Evolutionary conservation across 768 basidiomycete genomes (phyloP).

Genomic region (Leccinum ochraceum): DNA sequence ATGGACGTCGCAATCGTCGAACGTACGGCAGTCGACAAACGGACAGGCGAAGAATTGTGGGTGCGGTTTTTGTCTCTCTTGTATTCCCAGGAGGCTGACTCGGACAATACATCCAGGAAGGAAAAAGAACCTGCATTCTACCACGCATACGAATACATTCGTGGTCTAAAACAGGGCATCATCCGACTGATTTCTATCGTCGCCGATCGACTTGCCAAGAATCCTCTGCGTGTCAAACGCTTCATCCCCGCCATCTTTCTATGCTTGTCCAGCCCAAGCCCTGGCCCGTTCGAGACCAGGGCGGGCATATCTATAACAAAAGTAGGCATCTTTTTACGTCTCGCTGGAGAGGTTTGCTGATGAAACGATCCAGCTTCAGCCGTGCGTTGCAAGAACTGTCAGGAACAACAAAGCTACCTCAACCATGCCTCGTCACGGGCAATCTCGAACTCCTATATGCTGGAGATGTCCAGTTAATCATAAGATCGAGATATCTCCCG

Average conservation of each 20-base stretch:
- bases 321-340: conserved; percentile 44
- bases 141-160: conserved; percentile 89
- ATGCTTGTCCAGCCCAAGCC: conserved; percentile 93
- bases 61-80: conserved; percentile 29
- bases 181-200: conserved; percentile 85
- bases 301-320: conserved; percentile 81
- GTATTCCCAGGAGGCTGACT: conserved; percentile 3
- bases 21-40: conserved; percentile 56
- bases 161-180: conserved; percentile 92
- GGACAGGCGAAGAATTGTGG: conserved; percentile 61
- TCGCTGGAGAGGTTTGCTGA: conserved; percentile 1
- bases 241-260: conserved; percentile 93
- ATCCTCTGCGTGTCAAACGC: conserved; percentile 59
- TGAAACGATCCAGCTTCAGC: conserved; percentile 47
- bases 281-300: conserved; percentile 75
- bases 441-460: conserved; percentile 72
- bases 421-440: too few species aligned
- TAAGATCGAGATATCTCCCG: conserved; percentile 77
- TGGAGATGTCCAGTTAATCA: conserved; percentile 95
- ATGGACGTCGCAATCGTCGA: conserved; percentile 85
- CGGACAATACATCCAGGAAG: conserved; percentile 39
- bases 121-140: conserved; percentile 90
- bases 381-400: conserved; percentile 92
- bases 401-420: too few species aligned
- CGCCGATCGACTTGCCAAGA: conserved; percentile 72